These are phyloP conservation scores for Saccharomycopsis fermentans DNA, from an alignment of 805 yeast species.

Conservation along the genomic window DNA sequence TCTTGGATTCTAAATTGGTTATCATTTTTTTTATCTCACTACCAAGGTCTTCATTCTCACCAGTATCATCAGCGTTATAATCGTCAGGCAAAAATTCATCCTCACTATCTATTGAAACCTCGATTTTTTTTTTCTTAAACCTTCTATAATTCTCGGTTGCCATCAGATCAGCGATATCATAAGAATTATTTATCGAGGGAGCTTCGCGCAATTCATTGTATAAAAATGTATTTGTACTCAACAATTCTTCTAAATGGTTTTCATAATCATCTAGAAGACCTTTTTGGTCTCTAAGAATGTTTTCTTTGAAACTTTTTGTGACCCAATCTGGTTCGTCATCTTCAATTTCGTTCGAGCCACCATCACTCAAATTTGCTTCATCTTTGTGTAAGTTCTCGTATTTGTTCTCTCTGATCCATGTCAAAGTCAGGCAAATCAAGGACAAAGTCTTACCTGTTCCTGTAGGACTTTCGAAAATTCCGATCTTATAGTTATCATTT, in stretches of 20 bases:
- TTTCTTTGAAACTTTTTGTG: constrained; percentile 29
- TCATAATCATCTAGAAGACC: constrained; percentile 28
- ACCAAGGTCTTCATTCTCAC: constrained; percentile 25
- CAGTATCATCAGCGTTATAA: constrained; percentile 20
- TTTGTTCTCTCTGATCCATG: constrained; percentile 63
- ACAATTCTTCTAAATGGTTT: constrained; percentile 25
- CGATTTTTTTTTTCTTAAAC: constrained; percentile 6
- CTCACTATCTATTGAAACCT: constrained; percentile 26
- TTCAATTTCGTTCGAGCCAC: constrained; percentile 24
- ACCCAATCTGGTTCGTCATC: constrained; percentile 70
- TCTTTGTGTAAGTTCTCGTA: constrained; percentile 18
- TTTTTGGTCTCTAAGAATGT: constrained; percentile 21
- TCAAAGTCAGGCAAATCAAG: constrained; percentile 71
- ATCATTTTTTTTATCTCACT: constrained; percentile 41
- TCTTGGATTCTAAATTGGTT: constrained; percentile 29
- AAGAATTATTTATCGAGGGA: background rate
- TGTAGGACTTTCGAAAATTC: constrained; percentile 86
- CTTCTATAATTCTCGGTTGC: constrained; percentile 19
- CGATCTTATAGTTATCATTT: constrained; percentile 45
- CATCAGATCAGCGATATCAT: constrained; percentile 3
- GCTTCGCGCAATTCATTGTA: background rate
- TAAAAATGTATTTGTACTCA: constrained; percentile 14
- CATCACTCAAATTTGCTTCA: constrained; percentile 29
- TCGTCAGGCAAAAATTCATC: constrained; percentile 34
- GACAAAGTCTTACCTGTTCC: constrained; percentile 93